Conservation (phyloP, 306 rosid species). For the Sicyos baderoa region DNA sequence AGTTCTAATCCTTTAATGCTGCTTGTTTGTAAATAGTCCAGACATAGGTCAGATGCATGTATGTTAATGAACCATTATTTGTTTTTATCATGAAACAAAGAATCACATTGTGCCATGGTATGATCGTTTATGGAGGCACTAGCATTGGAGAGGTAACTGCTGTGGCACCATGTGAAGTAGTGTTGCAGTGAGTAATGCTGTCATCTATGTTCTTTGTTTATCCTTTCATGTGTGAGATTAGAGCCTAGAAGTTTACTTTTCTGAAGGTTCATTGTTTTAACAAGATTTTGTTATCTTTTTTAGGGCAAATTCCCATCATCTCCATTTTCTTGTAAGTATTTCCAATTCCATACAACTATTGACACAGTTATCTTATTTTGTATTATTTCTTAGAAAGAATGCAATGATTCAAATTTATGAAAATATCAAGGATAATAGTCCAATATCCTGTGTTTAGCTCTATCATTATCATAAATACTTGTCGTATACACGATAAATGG, state of each 20-base stretch:
- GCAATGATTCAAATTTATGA: background rate
- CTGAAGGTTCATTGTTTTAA: constrained; percentile 1
- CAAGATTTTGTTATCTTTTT: background rate
- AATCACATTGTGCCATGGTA: constrained; percentile 64
- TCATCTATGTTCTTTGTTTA: background rate
- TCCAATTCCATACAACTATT: constrained; percentile 7
- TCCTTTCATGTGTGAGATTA: background rate
- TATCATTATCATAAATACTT: background rate
- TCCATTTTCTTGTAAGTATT: constrained; percentile 32
- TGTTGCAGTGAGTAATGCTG: constrained; percentile 44
- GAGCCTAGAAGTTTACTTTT: background rate
- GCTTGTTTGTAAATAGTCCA: background rate
- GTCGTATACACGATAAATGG: background rate
- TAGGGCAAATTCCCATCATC: constrained; percentile 29
- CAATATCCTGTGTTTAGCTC: background rate
- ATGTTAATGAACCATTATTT: background rate
- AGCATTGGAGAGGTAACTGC: constrained; percentile 51
- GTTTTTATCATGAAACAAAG: constrained; percentile 22
- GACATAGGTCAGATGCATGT: background rate
- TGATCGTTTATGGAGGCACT: constrained; percentile 58
- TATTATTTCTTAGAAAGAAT: background rate
- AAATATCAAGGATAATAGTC: background rate
- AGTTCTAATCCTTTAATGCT: constrained; percentile 13
- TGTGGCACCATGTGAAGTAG: constrained; percentile 33
- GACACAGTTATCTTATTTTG: background rate